These are phyloP conservation scores for Jatropha curcas DNA, from an alignment of 345 rosid genomes.

Conservation along the genomic window DNA sequence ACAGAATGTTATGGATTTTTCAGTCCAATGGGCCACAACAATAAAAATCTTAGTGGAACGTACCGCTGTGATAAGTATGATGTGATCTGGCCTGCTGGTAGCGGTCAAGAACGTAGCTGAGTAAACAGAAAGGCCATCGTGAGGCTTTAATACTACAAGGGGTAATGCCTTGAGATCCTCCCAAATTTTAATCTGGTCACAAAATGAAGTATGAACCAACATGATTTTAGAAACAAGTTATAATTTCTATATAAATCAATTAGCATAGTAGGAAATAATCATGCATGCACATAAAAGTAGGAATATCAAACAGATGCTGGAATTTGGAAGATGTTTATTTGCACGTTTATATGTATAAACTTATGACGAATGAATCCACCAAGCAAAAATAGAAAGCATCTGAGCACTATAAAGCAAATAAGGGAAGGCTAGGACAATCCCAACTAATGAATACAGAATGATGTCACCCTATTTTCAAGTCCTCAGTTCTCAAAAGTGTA, in stretches of 20 bases:
- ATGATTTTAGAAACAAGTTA: neutral
- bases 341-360: too few relatives aligned
- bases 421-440: neutral
- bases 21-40: too few relatives aligned
- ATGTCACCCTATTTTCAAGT: neutral
- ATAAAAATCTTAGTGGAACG: slow-evolving; percentile 6
- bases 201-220: slow-evolving; percentile 9
- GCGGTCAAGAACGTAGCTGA: slow-evolving; percentile 71
- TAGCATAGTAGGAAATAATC: neutral
- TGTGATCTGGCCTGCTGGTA: slow-evolving; percentile 75
- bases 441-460: neutral
- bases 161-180: slow-evolving; percentile 72
- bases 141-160: slow-evolving; percentile 72
- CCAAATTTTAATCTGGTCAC: slow-evolving; percentile 85
- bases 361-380: too few relatives aligned
- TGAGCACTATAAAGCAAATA: slow-evolving; percentile 1
- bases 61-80: slow-evolving; percentile 87
- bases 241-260: neutral
- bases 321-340: too few relatives aligned
- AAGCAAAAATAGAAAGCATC: neutral
- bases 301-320: too few relatives aligned
- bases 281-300: neutral
- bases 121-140: slow-evolving; percentile 78
- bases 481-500: neutral
- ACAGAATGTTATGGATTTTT: too few relatives aligned